phyloP scores from a whole-genome alignment of 495 filamentous ascomycete genomes.

The Talaromyces ruber region DNA sequence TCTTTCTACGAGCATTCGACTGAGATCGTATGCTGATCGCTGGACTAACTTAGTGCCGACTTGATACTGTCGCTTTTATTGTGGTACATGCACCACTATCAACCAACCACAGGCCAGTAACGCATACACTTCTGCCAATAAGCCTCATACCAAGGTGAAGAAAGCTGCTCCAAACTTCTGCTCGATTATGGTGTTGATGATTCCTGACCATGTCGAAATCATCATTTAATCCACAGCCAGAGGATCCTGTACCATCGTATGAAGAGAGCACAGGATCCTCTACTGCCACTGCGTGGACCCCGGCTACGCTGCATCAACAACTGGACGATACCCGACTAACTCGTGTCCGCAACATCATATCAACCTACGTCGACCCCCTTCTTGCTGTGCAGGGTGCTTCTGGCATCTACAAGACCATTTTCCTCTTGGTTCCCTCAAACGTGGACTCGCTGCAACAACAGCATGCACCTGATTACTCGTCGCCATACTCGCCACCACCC shows the following conservation, averaged over 20 bases:
- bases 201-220: neutral
- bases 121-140: neutral
- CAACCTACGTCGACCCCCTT: constrained; percentile 16
- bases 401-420: constrained; percentile 14
- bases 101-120: neutral
- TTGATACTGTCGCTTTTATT: neutral
- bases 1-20: neutral
- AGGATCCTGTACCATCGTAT: constrained; percentile 7
- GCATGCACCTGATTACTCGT: constrained; percentile 2
- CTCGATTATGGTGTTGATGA: neutral
- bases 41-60: neutral
- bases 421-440: constrained; percentile 21
- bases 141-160: neutral
- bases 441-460: constrained; percentile 9
- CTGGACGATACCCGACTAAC: constrained; percentile 11
- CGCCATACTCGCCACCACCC: neutral
- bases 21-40: neutral
- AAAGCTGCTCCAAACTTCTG: neutral
- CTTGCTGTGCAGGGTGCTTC: constrained; percentile 11
- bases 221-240: neutral
- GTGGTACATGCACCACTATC: neutral
- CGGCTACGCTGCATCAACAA: constrained; percentile 4
- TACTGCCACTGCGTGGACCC: neutral
- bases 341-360: constrained; percentile 12
- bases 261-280: constrained; percentile 6